Evolutionary conservation across 495 filamentous ascomycete genomes (phyloP).

Genomic region (Monascus purpureus): DNA sequence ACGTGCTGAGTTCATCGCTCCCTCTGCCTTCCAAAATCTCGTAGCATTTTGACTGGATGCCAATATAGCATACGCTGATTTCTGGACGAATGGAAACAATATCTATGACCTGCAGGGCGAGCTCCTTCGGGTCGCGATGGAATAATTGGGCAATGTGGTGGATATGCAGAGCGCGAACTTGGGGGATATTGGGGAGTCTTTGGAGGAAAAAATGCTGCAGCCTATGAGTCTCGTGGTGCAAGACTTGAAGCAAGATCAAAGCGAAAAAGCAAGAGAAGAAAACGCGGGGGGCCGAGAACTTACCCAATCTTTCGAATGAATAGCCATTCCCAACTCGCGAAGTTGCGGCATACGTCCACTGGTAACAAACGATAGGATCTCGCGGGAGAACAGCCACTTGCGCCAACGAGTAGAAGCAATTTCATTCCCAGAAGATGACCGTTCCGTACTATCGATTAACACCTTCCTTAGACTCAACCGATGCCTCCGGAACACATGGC

Average conservation of each 20-base stretch:
- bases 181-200: conserved; percentile 58
- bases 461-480: conserved; percentile 60
- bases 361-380: conserved; percentile 63
- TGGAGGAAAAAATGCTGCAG: conserved; percentile 77
- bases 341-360: conserved; percentile 70
- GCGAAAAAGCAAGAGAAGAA: conserved; percentile 1
- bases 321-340: conserved; percentile 59
- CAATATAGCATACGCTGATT: conserved; percentile 70
- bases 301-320: conserved; percentile 84
- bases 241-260: conserved; percentile 1
- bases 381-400: conserved; percentile 66
- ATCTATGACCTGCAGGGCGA: conserved; percentile 74
- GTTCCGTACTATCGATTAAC: conserved; percentile 59
- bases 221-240: conserved; percentile 3
- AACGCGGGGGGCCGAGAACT: no score
- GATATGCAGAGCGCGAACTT: conserved; percentile 68
- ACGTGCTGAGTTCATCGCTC: conserved; percentile 27
- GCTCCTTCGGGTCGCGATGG: conserved; percentile 47
- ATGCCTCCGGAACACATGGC: conserved; percentile 59
- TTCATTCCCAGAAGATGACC: conserved; percentile 19
- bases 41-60: conserved; percentile 71
- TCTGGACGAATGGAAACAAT: conserved; percentile 79
- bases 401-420: conserved; percentile 36
- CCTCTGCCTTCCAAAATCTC: conserved; percentile 63
- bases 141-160: conserved; percentile 54